phyloP scores from a whole-genome alignment of 2,329 filamentous ascomycete genomes.

The Cryphonectria naterciae region DNA sequence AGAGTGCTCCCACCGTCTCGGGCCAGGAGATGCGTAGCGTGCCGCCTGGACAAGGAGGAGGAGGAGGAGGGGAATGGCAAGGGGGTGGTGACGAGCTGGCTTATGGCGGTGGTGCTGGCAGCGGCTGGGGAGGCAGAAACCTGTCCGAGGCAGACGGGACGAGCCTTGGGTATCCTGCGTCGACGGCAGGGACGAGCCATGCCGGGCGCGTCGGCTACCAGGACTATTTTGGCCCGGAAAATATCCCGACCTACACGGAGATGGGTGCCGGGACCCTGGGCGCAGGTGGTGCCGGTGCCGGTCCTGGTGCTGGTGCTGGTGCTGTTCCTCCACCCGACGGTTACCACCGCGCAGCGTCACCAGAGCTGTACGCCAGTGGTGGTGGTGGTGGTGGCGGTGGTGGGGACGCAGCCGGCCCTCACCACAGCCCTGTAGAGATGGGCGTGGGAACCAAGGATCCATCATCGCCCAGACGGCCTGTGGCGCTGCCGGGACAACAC shows the following conservation, averaged over 20 bases:
- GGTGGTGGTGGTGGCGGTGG: not conserved
- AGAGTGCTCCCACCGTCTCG: slow-evolving; percentile 25
- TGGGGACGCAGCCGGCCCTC: not conserved
- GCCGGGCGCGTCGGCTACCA: slow-evolving; percentile 29
- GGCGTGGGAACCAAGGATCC: not conserved
- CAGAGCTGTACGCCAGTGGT: slow-evolving; percentile 34
- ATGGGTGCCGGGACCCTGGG: slow-evolving; percentile 7
- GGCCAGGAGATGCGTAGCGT: slow-evolving; percentile 24
- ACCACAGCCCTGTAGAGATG: not conserved
- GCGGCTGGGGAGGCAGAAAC: slow-evolving; percentile 33
- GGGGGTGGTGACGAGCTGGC: not conserved
- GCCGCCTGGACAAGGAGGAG: slow-evolving; percentile 12
- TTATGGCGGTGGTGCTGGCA: slow-evolving; percentile 16
- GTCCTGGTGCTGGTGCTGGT: slow-evolving; percentile 31
- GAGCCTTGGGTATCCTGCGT: slow-evolving; percentile 33
- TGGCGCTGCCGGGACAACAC: not conserved
- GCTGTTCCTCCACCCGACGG: not conserved
- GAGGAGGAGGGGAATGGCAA: not conserved
- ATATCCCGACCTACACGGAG: not conserved
- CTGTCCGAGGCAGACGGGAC: slow-evolving; percentile 37
- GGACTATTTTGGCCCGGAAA: slow-evolving; percentile 11
- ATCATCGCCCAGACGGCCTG: not conserved
- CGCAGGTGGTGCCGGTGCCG: slow-evolving; percentile 19
- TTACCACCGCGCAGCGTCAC: slow-evolving; percentile 35
- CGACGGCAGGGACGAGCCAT: slow-evolving; percentile 28